Percentiles rank a stretch among this genome's conserved stretches.
Conservation (phyloP, 2,329 filamentous ascomycete species). For the Aspergillus sergii region DNA sequence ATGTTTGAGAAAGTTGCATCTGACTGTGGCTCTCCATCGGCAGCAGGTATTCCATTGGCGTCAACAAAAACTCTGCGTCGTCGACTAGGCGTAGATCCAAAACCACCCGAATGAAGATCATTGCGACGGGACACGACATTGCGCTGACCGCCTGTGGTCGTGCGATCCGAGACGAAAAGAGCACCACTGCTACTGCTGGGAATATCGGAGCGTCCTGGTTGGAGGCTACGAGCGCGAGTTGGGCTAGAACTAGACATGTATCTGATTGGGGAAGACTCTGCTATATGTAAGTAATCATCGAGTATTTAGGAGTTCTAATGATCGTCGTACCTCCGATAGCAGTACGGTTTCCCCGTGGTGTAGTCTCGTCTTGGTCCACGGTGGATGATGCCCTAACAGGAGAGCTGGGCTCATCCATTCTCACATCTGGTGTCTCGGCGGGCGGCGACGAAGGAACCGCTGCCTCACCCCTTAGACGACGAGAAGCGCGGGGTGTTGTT, state of each 20-base stretch:
- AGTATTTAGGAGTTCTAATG: background rate
- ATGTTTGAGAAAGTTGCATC: slow-evolving; percentile 69
- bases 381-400: slow-evolving; percentile 45
- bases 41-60: slow-evolving; percentile 62
- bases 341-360: slow-evolving; percentile 42
- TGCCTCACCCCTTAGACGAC: slow-evolving; percentile 42
- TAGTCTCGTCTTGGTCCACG: slow-evolving; percentile 46
- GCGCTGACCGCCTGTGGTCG: slow-evolving; percentile 53
- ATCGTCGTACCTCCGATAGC: slow-evolving; percentile 41
- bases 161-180: slow-evolving; percentile 72
- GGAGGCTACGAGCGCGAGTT: slow-evolving; percentile 58
- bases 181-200: slow-evolving; percentile 77
- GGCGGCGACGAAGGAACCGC: slow-evolving; percentile 71
- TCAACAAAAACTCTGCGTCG: slow-evolving; percentile 66
- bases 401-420: slow-evolving; percentile 51
- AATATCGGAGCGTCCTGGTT: slow-evolving; percentile 68
- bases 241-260: slow-evolving; percentile 91
- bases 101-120: slow-evolving; percentile 82
- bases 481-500: slow-evolving; percentile 50
- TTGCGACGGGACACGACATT: slow-evolving; percentile 66
- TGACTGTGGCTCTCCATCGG: slow-evolving; percentile 52
- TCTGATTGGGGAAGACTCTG: slow-evolving; percentile 89
- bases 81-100: slow-evolving; percentile 55
- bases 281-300: slow-evolving; percentile 1
- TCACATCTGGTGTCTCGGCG: slow-evolving; percentile 42